phyloP scores from a whole-genome alignment of 208 protist species.

The Vickermania spadyakhi region DNA sequence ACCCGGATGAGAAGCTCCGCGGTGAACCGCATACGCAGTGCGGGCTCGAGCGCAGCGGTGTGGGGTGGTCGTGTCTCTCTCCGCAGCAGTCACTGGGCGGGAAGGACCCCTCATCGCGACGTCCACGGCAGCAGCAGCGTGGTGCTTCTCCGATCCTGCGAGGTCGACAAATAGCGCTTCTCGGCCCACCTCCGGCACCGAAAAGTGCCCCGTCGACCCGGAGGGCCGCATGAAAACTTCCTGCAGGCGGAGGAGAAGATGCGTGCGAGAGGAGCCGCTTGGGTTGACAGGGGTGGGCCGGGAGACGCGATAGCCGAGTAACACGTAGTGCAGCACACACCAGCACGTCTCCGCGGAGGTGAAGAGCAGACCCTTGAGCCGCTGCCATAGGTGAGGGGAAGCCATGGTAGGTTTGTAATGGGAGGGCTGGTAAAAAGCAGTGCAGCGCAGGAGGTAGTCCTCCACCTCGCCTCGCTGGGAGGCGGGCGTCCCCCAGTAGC shows the following conservation, averaged over 20 bases:
- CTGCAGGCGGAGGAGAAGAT: conserved; percentile 31
- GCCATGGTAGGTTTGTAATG: not conserved
- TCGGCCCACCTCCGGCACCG: not conserved
- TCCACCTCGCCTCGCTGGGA: too few relatives aligned
- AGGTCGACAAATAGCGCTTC: conserved; percentile 61
- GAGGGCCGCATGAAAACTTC: not conserved
- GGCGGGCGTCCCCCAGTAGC: not conserved
- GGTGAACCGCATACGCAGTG: not conserved
- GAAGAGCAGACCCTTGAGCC: not conserved
- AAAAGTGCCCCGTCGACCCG: not conserved
- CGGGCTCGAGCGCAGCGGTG: not conserved
- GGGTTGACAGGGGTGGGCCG: not conserved
- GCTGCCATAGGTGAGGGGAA: not conserved
- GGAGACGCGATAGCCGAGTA: not conserved
- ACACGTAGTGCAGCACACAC: conserved; percentile 3
- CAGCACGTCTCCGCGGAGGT: conserved; percentile 11
- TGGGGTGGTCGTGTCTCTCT: not conserved
- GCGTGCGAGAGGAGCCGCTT: conserved; percentile 27
- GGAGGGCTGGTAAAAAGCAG: not conserved
- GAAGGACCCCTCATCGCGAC: not conserved
- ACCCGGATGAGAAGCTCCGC: not conserved
- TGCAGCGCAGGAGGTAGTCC: not conserved
- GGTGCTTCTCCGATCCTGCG: conserved; percentile 50
- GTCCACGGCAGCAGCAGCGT: conserved; percentile 6
- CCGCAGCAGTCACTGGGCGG: not conserved